Base-by-base conservation (phyloP, 805 yeast species). In the Helenozyma baotianmanensis region DNA sequence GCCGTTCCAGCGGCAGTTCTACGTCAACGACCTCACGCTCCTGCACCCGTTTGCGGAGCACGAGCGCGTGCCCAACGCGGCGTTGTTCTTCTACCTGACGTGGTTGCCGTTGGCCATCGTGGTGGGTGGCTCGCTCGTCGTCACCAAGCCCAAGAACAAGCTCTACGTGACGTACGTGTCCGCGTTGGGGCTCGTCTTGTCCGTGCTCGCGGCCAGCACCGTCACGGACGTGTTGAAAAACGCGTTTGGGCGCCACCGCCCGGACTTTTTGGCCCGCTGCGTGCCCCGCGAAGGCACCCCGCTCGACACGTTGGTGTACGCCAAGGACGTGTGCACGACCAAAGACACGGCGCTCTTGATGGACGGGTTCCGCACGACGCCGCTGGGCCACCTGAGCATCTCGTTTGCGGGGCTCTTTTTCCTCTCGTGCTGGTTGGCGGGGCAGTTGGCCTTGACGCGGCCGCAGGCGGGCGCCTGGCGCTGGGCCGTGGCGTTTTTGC, bases 261-360 rank as follows among this genome's bases (percentile, higher is more conserved):
- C 98, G 0, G 98, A 90, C 58, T 85, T 89, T 53, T 59, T 90
- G 32, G 85, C 88, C 5, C 72, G 97, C 46, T 90, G 97, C 56
- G 53, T 70, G 14, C 96, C 96, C 4, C 63, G 60, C 21, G 56
- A 59, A 2, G 79, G 64, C 30, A 70, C 89, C 0, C 80, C 88
- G 5, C 43, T 18, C 13, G 64, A 76, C 46, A 62, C 68, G 1
- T 45, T 80, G 46, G 81, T 78, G 15, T 67, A 50, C 33, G 85
- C 88, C 1, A 64, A 63, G 23, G 87, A 81, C 36, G 81, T 76
- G 1, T 81, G 87, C 43, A 81, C 89, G 0, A 65, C 79, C 1
- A 57, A 54, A 2, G 55, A 80, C 42, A 32, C 48, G 23, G 53
- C 46, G 3, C 53, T 52, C 14, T 56, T 82, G 49, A 49, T 68